Conservation (phyloP, 306 rosid species). For the Pterocarpus santalinus region DNA sequence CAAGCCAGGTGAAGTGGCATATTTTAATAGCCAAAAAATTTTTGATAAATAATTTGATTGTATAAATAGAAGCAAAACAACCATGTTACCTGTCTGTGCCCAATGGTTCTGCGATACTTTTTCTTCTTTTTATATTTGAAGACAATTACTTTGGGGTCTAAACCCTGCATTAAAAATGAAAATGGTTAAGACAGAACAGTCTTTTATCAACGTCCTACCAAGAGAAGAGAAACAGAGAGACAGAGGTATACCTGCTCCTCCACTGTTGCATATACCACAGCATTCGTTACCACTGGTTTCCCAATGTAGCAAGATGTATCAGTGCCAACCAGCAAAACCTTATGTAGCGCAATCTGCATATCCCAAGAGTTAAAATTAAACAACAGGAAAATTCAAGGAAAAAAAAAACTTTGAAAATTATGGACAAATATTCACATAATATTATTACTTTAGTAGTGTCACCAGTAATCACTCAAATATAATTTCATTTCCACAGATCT, state of each 20-base stretch:
- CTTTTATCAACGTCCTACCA: not conserved
- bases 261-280: slow-evolving; percentile 93
- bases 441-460: slow-evolving; percentile 16
- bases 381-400: not conserved
- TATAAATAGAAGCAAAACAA: slow-evolving; percentile 16
- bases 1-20: slow-evolving; percentile 6
- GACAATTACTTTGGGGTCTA: slow-evolving; percentile 80
- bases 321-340: slow-evolving; percentile 94
- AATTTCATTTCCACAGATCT: slow-evolving; percentile 6
- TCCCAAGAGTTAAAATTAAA: slow-evolving; percentile 44
- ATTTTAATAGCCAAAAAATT: not conserved
- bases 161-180: slow-evolving; percentile 62
- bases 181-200: slow-evolving; percentile 28
- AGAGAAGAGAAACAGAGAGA: slow-evolving; percentile 5
- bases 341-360: slow-evolving; percentile 81
- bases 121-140: slow-evolving; percentile 95
- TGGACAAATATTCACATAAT: not conserved
- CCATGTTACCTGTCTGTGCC: slow-evolving; percentile 86
- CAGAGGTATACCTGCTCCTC: slow-evolving; percentile 83
- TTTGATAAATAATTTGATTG: slow-evolving; percentile 23
- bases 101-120: slow-evolving; percentile 84
- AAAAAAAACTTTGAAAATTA: not conserved
- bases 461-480: not conserved
- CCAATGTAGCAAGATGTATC: slow-evolving; percentile 83
- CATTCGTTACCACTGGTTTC: slow-evolving; percentile 92